Percentiles rank a stretch among this genome's conserved stretches.
These are phyloP conservation scores for Scheffersomyces amazonensis DNA, from an alignment of 805 yeast species.

Conservation along the genomic window DNA sequence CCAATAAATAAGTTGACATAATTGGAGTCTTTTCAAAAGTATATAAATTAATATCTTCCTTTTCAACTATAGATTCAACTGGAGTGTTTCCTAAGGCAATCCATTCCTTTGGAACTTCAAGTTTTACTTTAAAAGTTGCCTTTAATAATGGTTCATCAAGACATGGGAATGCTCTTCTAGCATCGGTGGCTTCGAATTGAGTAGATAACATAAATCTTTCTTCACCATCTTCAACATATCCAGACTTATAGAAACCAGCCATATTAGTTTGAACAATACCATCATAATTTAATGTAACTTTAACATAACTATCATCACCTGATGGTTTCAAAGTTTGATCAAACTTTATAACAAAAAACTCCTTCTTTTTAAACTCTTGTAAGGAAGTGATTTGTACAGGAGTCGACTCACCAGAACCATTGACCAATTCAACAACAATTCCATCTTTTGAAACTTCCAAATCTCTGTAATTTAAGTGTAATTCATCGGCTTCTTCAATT, in stretches of 20 bases:
- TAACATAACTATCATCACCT: constrained; percentile 18
- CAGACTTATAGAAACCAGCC: constrained; percentile 55
- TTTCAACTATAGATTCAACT: constrained; percentile 6
- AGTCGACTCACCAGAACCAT: constrained; percentile 14
- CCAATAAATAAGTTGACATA: constrained; percentile 56
- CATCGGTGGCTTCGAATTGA: constrained; percentile 60
- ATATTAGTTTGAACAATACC: constrained; percentile 52
- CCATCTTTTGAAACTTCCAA: constrained; percentile 23
- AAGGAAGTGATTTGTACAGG: constrained; percentile 8
- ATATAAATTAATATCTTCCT: constrained; percentile 16
- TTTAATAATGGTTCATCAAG: constrained; percentile 55
- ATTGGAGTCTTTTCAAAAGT: constrained; percentile 46
- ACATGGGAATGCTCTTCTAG: constrained; percentile 58
- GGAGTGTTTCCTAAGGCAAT: constrained; percentile 52
- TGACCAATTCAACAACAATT: constrained; percentile 21
- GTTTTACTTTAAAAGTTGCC: constrained; percentile 51
- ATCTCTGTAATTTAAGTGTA: constrained; percentile 50
- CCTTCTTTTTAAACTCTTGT: constrained; percentile 45
- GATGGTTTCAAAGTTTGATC: constrained; percentile 26
- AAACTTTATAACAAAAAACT: constrained; percentile 62
- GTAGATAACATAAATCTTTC: constrained; percentile 45
- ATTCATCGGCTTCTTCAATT: constrained; percentile 35
- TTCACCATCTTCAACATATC: constrained; percentile 36
- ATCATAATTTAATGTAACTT: constrained; percentile 30
- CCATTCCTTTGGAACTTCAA: constrained; percentile 28